Base-by-base conservation (phyloP, 495 filamentous ascomycete species). In the Cairneyella variabilis region DNA sequence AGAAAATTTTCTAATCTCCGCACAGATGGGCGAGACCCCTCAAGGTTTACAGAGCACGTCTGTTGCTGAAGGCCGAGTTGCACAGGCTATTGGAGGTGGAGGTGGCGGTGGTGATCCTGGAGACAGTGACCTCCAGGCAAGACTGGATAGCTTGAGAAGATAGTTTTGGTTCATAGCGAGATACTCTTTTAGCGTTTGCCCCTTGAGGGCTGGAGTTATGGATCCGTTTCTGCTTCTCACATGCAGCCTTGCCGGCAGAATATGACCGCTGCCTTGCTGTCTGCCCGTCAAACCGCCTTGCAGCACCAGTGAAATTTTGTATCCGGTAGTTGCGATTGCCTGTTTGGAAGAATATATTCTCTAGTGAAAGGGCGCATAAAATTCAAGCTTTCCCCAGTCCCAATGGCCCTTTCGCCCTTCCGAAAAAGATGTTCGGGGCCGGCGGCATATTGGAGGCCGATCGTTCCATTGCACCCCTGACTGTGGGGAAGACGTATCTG, bases 71-170 rank as follows among this genome's bases (percentile, higher is more conserved):
- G 71, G 78, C 2, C 76, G 81, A 54, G 76, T 92, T 52, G 88
- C 89, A 27, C 85, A 92, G 63, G 84, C 89, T 5, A 77, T 93
- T 54, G 89, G 89, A 10, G 86, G 89, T 10, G 86, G 82, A 22
- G 78, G 77, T 17, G 72, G 73, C 17, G 75, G 70, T 20, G 77
- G 65, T 34, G 81, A 80, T 54, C 70, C 78, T 16, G 80, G 76
- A 37, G 88, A 91, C 59, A 85, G 90, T 57, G 88, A 92, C 64
- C 77, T 93, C 28, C 88, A 93, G 70, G 88, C 89, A 46, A 80
- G 89, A 20, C 78, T 92, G 38, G 86, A 93, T 64, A 88, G 87
- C 64, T 70, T 92, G 55, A 76, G 89, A 65, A 75, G 83, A 68
- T 77, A 64, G 54, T n/a, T 52, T 28, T 10, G n/a, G 27, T 46